phyloP scores from a whole-genome alignment of 306 rosid genomes.

The Cicer arietinum region DNA sequence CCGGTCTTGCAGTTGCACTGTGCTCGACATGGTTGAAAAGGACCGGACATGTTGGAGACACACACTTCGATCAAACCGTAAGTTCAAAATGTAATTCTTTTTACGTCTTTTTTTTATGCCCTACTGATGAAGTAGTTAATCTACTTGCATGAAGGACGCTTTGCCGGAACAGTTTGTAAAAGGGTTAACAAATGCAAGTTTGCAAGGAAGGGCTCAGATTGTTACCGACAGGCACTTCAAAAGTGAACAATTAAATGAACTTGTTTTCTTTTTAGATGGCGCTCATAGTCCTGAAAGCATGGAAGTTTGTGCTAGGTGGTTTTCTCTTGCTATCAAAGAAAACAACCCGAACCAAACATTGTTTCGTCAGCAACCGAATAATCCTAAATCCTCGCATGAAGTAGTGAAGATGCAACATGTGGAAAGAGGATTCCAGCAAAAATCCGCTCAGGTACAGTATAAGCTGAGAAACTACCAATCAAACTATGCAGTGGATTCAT shows the following conservation, averaged over 20 bases:
- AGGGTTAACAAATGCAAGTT: slow-evolving; percentile 79
- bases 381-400: slow-evolving; percentile 54
- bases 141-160: slow-evolving; percentile 56
- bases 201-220: slow-evolving; percentile 98
- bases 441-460: slow-evolving; percentile 68
- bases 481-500: neutral
- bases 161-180: slow-evolving; percentile 83
- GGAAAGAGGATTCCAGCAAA: slow-evolving; percentile 50
- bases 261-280: slow-evolving; percentile 87
- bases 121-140: slow-evolving; percentile 35
- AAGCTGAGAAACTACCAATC: slow-evolving; percentile 1
- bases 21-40: slow-evolving; percentile 91
- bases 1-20: slow-evolving; percentile 86
- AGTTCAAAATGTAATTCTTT: slow-evolving; percentile 49
- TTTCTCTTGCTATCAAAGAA: slow-evolving; percentile 67
- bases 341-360: slow-evolving; percentile 49
- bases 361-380: slow-evolving; percentile 51
- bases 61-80: slow-evolving; percentile 60
- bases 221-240: slow-evolving; percentile 63
- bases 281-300: slow-evolving; percentile 99
- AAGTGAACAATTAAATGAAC: slow-evolving; percentile 62
- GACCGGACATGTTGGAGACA: slow-evolving; percentile 70
- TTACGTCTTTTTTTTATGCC: slow-evolving; percentile 2
- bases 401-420: slow-evolving; percentile 47
- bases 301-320: slow-evolving; percentile 92